Percentiles rank a stretch among this genome's conserved stretches.
Conservation (phyloP, 2,329 filamentous ascomycete species). For the Gliomastix tumulicola region DNA sequence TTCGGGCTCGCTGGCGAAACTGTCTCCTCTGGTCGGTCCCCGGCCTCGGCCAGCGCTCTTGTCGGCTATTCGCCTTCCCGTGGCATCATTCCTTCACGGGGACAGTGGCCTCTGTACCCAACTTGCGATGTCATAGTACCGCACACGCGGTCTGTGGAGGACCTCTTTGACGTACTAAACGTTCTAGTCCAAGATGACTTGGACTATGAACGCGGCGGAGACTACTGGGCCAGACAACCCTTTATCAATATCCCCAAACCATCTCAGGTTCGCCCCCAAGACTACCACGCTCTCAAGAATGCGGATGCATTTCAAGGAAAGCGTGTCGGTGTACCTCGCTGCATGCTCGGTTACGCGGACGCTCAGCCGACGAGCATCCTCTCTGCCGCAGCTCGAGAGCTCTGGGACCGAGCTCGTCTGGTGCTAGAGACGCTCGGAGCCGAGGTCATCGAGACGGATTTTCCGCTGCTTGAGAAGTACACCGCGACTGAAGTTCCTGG, state of each 20-base stretch:
- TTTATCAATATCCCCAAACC: slow-evolving; percentile 30
- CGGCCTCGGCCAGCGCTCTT: slow-evolving; percentile 48
- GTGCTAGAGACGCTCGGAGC: slow-evolving; percentile 32
- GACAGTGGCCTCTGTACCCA: slow-evolving; percentile 47
- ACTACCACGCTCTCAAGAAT: background rate
- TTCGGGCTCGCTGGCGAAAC: slow-evolving; percentile 51
- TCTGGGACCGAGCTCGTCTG: slow-evolving; percentile 21
- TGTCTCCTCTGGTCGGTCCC: slow-evolving; percentile 47
- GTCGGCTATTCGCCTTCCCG: slow-evolving; percentile 49
- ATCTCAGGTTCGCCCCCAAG: background rate
- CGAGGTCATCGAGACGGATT: slow-evolving; percentile 31
- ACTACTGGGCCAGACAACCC: slow-evolving; percentile 48
- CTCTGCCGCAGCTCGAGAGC: slow-evolving; percentile 1
- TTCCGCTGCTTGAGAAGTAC: slow-evolving; percentile 26
- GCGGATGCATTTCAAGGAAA: background rate
- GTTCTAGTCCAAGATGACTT: slow-evolving; percentile 36
- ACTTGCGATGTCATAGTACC: slow-evolving; percentile 49
- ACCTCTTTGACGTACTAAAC: slow-evolving; percentile 41
- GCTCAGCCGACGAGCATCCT: background rate
- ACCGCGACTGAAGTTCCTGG: slow-evolving; percentile 36
- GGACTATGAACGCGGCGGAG: slow-evolving; percentile 22
- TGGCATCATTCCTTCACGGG: slow-evolving; percentile 41
- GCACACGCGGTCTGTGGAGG: slow-evolving; percentile 39
- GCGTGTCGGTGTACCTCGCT: background rate
- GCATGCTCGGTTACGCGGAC: background rate